Conservation (phyloP, 1,139 yeast genomes). For the Chernovozyma aurita region DNA sequence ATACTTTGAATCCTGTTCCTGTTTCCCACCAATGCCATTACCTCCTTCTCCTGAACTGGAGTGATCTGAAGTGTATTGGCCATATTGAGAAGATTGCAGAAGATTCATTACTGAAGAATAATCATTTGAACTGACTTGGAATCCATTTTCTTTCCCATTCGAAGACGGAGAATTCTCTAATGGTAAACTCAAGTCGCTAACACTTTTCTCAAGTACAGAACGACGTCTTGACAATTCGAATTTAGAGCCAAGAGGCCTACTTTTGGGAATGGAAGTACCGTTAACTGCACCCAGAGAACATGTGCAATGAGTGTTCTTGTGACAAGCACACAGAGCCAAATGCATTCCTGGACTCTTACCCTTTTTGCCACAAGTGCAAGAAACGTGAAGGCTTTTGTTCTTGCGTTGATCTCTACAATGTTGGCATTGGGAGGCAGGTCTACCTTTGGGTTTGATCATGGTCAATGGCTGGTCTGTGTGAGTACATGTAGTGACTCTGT, state of each 20-base stretch:
- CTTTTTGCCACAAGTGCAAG: conserved; percentile 69
- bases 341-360: conserved; percentile 44
- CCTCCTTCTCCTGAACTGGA: neutral
- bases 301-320: conserved; percentile 53
- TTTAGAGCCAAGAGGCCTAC: conserved; percentile 1
- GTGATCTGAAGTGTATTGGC: neutral
- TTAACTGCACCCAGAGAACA: conserved; percentile 24
- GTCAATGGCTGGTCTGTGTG: conserved; percentile 88
- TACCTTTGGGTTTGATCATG: conserved; percentile 92
- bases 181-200: conserved; percentile 6
- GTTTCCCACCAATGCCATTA: conserved; percentile 1
- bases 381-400: conserved; percentile 61
- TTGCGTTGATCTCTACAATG: conserved; percentile 84
- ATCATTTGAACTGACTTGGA: neutral
- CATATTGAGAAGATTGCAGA: neutral
- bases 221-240: conserved; percentile 6
- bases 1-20: conserved; percentile 16
- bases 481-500: conserved; percentile 87
- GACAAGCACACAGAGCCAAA: conserved; percentile 52
- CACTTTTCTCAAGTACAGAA: conserved; percentile 5
- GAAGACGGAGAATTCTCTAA: neutral
- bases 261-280: conserved; percentile 2
- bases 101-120: neutral
- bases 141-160: neutral
- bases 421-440: conserved; percentile 89